Percentiles rank a stretch among this genome's conserved stretches.
Evolutionary conservation across 306 rosid genomes (phyloP).

Genomic region (Lathyrus oleraceus): DNA sequence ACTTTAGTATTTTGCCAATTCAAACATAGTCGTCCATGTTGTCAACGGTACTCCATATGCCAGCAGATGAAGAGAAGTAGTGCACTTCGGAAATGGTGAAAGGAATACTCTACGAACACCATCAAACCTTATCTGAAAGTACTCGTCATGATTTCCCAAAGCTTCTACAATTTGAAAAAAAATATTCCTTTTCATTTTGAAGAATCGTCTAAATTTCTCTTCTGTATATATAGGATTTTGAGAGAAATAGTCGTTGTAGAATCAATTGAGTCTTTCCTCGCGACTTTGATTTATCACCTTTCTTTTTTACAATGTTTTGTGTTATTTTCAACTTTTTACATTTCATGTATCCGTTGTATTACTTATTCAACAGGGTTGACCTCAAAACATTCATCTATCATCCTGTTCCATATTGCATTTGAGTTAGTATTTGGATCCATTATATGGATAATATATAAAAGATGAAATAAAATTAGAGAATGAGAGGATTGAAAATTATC

Average conservation of each 20-base stretch:
- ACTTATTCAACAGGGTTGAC: too few relatives aligned
- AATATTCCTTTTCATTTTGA: background rate
- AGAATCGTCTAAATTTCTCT: background rate
- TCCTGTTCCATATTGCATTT: background rate
- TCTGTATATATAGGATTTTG: background rate
- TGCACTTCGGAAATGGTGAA: background rate
- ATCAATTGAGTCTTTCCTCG: background rate
- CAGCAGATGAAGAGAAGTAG: background rate
- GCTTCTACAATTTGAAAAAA: background rate
- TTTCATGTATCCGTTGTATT: too few relatives aligned
- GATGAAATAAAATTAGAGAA: too few relatives aligned
- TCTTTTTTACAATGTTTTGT: too few relatives aligned
- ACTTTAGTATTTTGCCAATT: too few relatives aligned
- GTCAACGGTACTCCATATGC: background rate
- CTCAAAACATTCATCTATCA: background rate
- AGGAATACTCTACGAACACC: background rate
- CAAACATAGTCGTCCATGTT: too few relatives aligned
- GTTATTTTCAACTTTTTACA: too few relatives aligned
- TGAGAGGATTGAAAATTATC: too few relatives aligned
- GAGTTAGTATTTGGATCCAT: background rate
- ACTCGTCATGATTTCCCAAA: background rate
- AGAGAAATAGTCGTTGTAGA: background rate
- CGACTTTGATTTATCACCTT: background rate
- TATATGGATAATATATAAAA: too few relatives aligned
- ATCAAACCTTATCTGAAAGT: background rate